Evolutionary conservation across 345 rosid species (phyloP), one percentile per base, ranked within the genome.

Genomic region (Hibiscus tridactylites): DNA sequence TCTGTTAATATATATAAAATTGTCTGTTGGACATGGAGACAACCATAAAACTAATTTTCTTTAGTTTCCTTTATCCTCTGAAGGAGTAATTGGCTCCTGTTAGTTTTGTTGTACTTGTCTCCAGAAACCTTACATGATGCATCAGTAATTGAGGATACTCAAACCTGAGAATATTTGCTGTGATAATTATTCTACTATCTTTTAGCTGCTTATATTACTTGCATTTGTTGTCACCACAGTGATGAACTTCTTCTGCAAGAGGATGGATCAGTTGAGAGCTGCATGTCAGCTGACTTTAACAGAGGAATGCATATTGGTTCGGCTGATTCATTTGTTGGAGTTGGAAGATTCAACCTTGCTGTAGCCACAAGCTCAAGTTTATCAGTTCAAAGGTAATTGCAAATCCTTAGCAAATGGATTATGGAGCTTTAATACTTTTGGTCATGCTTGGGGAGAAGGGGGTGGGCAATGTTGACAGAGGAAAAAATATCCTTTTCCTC

Each of bases 181-280:
- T 70, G 21, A 37, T 69, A 10, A 19, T 69, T 33, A 6, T 35
- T 53, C 61, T 19, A 54, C 0, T 0, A 17, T 71, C 29, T 44
- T 28, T 71, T 60, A 71, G 49, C 44, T 71, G 8, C 54, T 59
- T 28, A 28, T 7, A 4, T 72, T 61, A 53, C 68, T 57, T 69
- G 12, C 64, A 46, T 42, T 71, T 80, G 12, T 73, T 80, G 66
- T 65, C 75, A 61, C 71, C 81, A 71, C 84, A 95, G 99, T 65
- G 99, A 89, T 64, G 99, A 95, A 4, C 89, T 85, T 63, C 90
- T 95, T 70, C 81, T 95, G 71, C 88, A 95, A 85, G 99, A 95
- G 75, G 97, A 89, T 85, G 84, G 87, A 39, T 66, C 83, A 11
- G 91, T 88, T 69, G 86, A 79, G 77, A 81, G 80, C 76, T 78